These are phyloP conservation scores for Hymenochaete sp. DNA, from an alignment of 1,284 basidiomycete genomes.

Conservation along the genomic window DNA sequence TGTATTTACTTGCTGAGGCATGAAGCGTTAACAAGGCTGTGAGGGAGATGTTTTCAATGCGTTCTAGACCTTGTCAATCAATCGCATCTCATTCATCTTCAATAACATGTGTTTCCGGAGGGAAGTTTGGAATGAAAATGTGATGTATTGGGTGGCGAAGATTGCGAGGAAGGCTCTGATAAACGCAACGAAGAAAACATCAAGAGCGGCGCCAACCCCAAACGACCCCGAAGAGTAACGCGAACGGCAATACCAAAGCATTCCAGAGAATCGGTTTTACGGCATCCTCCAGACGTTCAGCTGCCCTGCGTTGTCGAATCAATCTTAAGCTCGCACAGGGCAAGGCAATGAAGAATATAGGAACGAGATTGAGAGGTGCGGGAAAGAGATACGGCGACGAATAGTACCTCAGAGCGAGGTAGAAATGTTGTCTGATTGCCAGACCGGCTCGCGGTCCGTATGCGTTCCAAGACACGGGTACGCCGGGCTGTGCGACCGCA, in stretches of 20 bases:
- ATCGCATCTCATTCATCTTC: neutral
- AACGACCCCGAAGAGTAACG: constrained; percentile 24
- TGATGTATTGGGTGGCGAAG: no score
- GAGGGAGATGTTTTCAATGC: neutral
- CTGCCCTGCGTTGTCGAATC: constrained; percentile 18
- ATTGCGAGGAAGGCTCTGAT: no score
- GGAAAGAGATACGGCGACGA: constrained; percentile 36
- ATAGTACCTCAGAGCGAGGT: constrained; percentile 33
- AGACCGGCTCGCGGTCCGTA: constrained; percentile 37
- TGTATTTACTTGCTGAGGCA: constrained; percentile 6
- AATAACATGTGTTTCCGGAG: neutral
- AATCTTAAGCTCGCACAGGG: constrained; percentile 22
- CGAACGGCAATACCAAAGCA: constrained; percentile 33
- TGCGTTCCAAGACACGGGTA: constrained; percentile 35
- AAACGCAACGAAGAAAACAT: no score
- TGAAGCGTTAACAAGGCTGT: neutral
- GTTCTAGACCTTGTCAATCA: neutral
- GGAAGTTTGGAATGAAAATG: no score
- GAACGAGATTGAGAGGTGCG: constrained; percentile 41
- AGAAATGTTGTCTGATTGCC: constrained; percentile 36
- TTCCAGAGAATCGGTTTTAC: constrained; percentile 36
- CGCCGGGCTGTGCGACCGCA: constrained; percentile 1
- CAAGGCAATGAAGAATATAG: constrained; percentile 23
- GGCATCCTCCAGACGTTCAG: constrained; percentile 11
- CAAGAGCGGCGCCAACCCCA: no score